Evolutionary conservation across 148 eudicot species (phyloP), one percentile per base, ranked within the genome.

Genomic region (Cornus kousa): DNA sequence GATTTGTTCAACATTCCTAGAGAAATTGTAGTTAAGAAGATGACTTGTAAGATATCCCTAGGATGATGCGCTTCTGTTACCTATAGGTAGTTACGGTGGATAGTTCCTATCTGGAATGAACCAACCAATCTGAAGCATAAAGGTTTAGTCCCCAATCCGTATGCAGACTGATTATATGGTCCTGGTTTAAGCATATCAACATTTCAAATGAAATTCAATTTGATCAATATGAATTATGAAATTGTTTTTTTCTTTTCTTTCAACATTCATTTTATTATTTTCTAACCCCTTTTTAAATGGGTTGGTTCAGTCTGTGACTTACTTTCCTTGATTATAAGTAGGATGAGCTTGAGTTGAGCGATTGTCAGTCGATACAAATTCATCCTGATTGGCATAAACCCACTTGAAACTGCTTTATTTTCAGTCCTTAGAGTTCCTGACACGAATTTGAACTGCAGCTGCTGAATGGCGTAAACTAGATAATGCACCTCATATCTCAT

Each of bases 41-140:
- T 33, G 22, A 66, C 55, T 0, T 43, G 40, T 6, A 62, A 62
- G 53, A 9, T 10, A 64, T 12, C 20, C 31, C 7, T 72, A 62
- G 60, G 50, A 40, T 74, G 57, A 71, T 77, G 53, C 6, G 65
- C 74, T 70, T 74, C 12, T 77, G 50, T 43, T 74, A 28, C 2
- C 31, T 4, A 9, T 24, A 59, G 20, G 35, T 19, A 72, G 60
- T 48, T 11, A 23, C n/a, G 76, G 14, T 57, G 76, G 39, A 0
- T 24, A 50, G 77, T 74, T 73, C 48, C 67, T 31, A 35, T 19
- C 23, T 59, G 65, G 67, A 53, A 12, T 16, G 4, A 53, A 13
- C 14, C 59, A 53, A 43, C 48, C 48, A 43, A 43, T 1, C 48
- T 43, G 48, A 53, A 53, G 16, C 19, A 53, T 17, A 53, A 4